These are phyloP conservation scores for Bruguiera sexangula DNA, from an alignment of 345 rosid genomes.

Conservation along the genomic window DNA sequence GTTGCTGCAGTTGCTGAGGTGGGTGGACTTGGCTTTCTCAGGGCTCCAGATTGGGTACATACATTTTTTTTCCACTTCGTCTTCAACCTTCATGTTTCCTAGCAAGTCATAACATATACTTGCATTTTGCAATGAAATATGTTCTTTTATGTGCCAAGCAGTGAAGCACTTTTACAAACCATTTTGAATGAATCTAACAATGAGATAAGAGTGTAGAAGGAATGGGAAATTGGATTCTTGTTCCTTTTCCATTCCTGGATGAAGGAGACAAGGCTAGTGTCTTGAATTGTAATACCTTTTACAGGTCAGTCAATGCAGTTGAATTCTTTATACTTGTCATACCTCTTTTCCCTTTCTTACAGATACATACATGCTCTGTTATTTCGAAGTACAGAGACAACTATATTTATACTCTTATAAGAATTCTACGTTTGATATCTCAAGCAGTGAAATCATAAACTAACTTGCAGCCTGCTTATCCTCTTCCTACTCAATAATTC, in stretches of 20 bases:
- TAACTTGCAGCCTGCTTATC: too few species aligned
- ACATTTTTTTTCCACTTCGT: not conserved
- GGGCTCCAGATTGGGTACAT: constrained; percentile 82
- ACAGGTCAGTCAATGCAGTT: not conserved
- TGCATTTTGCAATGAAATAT: not conserved
- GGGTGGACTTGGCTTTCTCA: constrained; percentile 77
- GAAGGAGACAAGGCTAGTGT: not conserved
- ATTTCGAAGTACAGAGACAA: too few species aligned
- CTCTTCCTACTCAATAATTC: too few species aligned
- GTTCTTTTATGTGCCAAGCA: too few species aligned
- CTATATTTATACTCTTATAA: too few species aligned
- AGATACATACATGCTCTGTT: not conserved
- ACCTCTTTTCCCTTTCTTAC: not conserved
- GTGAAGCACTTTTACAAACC: too few species aligned
- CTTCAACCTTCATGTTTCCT: not conserved
- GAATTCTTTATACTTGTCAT: not conserved
- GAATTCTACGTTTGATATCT: too few species aligned
- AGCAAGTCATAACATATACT: not conserved
- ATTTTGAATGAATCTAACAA: too few species aligned
- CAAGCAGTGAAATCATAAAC: too few species aligned
- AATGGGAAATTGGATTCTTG: too few species aligned
- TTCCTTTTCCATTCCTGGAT: not conserved
- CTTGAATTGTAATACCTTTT: not conserved
- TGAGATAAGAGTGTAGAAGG: too few species aligned
- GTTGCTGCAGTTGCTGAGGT: constrained; percentile 90